phyloP scores from a whole-genome alignment of 78 protist genomes.

The Dictyostelium capitatum region DNA sequence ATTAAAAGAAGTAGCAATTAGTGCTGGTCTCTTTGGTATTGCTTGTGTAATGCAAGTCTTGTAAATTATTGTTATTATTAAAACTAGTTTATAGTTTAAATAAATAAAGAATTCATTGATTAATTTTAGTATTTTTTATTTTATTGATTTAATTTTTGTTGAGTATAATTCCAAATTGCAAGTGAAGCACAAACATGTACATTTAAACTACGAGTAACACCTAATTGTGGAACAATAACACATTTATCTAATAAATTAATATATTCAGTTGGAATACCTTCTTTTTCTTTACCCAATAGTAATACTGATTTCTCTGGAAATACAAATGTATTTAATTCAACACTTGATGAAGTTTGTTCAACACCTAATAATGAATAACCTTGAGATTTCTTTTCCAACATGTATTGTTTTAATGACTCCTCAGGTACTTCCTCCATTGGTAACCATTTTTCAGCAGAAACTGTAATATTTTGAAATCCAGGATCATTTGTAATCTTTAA shows the following conservation, averaged over 20 bases:
- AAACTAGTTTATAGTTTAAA: too few species aligned
- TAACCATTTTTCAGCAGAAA: slow-evolving; percentile 87
- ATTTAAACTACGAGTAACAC: slow-evolving; percentile 89
- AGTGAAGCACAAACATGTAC: slow-evolving; percentile 88
- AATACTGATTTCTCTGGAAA: slow-evolving; percentile 86
- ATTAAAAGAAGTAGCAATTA: too few species aligned
- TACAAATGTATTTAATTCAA: slow-evolving; percentile 39
- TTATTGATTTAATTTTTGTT: slow-evolving; percentile 59
- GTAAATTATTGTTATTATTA: too few species aligned
- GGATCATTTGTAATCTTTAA: slow-evolving; percentile 35
- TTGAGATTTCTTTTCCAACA: slow-evolving; percentile 61
- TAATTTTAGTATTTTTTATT: too few species aligned
- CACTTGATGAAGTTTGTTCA: slow-evolving; percentile 89
- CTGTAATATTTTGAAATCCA: slow-evolving; percentile 78
- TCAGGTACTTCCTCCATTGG: slow-evolving; percentile 84
- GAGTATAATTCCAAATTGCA: slow-evolving; percentile 82
- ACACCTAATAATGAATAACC: slow-evolving; percentile 90
- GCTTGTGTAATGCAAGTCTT: too few species aligned
- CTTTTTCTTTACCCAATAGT: slow-evolving; percentile 88
- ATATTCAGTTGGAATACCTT: slow-evolving; percentile 90
- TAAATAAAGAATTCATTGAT: too few species aligned
- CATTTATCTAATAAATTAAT: slow-evolving; percentile 87
- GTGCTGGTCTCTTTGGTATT: too few species aligned
- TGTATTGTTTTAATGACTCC: slow-evolving; percentile 21
- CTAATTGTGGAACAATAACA: slow-evolving; percentile 92